phyloP scores from a whole-genome alignment of 1,284 basidiomycete species.

The Fistulina hepatica region DNA sequence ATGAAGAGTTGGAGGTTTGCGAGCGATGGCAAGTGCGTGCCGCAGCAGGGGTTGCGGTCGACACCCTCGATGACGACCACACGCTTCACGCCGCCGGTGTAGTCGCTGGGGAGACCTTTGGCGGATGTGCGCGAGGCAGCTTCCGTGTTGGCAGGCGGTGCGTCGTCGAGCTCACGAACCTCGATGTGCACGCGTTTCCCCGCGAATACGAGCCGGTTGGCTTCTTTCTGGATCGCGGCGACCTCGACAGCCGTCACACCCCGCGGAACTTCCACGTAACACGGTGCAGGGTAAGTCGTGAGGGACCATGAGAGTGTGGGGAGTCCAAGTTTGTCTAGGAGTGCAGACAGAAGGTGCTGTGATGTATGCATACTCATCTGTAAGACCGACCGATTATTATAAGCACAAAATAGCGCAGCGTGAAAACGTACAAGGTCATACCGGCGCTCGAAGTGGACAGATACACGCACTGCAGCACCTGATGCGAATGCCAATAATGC shows the following conservation, averaged over 20 bases:
- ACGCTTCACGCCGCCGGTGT: conserved; percentile 70
- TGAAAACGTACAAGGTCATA: conserved; percentile 65
- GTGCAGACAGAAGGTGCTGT: conserved; percentile 75
- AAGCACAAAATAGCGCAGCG: neutral
- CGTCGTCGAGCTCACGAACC: conserved; percentile 48
- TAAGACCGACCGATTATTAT: conserved; percentile 2
- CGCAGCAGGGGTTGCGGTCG: conserved; percentile 79
- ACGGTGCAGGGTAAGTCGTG: conserved; percentile 53
- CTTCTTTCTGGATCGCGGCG: conserved; percentile 47
- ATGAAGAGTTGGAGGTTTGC: conserved; percentile 65
- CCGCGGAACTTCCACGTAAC: conserved; percentile 72
- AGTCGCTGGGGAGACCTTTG: conserved; percentile 56
- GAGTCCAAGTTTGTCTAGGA: conserved; percentile 63
- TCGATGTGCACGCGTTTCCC: conserved; percentile 54
- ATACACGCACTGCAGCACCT: conserved; percentile 45
- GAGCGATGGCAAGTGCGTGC: conserved; percentile 70
- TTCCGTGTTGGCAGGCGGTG: conserved; percentile 25
- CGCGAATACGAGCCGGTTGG: conserved; percentile 57
- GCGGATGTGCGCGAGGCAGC: conserved; percentile 38
- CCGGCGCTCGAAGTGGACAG: conserved; percentile 55
- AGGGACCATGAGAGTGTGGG: conserved; percentile 80
- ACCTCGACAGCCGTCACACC: conserved; percentile 60
- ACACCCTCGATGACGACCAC: conserved; percentile 73
- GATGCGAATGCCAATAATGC: conserved; percentile 35
- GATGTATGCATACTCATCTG: conserved; percentile 79